Evolutionary conservation across 2,329 filamentous ascomycete species (phyloP).

Genomic region (Penicillium palitans): DNA sequence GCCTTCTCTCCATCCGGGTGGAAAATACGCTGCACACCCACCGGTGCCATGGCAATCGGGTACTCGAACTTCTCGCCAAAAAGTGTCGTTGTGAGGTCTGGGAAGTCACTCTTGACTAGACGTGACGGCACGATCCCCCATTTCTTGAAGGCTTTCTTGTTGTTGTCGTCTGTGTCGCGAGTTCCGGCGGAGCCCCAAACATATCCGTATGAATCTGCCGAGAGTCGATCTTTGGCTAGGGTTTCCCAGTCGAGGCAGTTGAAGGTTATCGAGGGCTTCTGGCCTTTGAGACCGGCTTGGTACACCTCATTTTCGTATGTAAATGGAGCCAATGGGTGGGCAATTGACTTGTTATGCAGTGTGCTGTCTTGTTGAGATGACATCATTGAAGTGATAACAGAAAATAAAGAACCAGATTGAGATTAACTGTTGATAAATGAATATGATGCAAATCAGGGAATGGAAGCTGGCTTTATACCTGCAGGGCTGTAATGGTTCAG

Average conservation of each 20-base stretch:
- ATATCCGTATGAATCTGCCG: slow-evolving; percentile 57
- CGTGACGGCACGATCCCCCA: slow-evolving; percentile 32
- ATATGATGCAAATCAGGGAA: neutral
- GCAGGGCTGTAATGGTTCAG: neutral
- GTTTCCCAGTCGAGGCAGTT: slow-evolving; percentile 56
- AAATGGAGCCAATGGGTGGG: neutral
- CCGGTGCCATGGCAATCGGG: slow-evolving; percentile 64
- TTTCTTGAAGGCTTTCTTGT: slow-evolving; percentile 32
- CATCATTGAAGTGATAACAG: neutral
- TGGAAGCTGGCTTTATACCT: neutral
- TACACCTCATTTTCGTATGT: slow-evolving; percentile 48
- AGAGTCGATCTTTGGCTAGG: slow-evolving; percentile 52
- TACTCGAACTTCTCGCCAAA: slow-evolving; percentile 52
- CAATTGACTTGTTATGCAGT: neutral
- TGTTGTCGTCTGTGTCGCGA: slow-evolving; percentile 31
- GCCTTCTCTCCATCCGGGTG: slow-evolving; percentile 65
- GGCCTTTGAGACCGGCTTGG: slow-evolving; percentile 47
- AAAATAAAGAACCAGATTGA: neutral
- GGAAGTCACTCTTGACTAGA: slow-evolving; percentile 38
- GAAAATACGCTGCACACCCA: slow-evolving; percentile 68
- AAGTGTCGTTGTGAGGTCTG: slow-evolving; percentile 51
- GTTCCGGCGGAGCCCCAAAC: slow-evolving; percentile 57
- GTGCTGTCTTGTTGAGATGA: neutral
- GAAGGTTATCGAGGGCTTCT: slow-evolving; percentile 55
- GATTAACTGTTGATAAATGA: neutral